Base-by-base conservation (phyloP, 768 basidiomycete genomes). In the Pleurotus platypus region DNA sequence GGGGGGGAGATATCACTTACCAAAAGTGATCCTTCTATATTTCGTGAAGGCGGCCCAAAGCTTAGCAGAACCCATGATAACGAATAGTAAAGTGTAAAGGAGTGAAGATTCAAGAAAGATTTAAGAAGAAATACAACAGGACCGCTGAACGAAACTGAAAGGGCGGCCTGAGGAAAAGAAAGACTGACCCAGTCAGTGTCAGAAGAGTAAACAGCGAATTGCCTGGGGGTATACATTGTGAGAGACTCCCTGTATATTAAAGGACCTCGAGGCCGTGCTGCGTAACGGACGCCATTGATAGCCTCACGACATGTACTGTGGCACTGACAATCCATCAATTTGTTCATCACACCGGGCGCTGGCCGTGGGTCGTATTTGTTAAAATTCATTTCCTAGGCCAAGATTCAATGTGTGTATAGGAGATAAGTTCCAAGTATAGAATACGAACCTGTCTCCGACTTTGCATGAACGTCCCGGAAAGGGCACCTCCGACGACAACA, bases 11-110 rank as follows among this genome's bases (percentile, higher is more conserved):
- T 27, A 50, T 18, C 1, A 57, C 73, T 67, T 59, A 76, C 76
- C 68, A 51, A 74, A 73, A 46, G 72, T 61, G 39, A 69, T 50
- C 30, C 64, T 63, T 35, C 76, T 68, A 57, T 69, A 64, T 42
- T 62, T 64, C 57, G 65, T 73, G 57, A 76, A 77, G 51, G 66
- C 42, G 55, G 60, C 57, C 72, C 71, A 71, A 22, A 63, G 61
- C 35, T 64, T 62, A 49, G 62, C 60, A 37, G 63, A 63, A 54
- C 66, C 57, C 45, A 61, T 58, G 60, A 67, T 63, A 43, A 55
- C 40, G 27, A 22, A 40, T 60, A 51, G 56, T 55, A 60, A 57
- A 60, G 38, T 55, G 55, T 39, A 59, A 62, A 57, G 43, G 55
- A 55, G 54, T 20, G 49, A 58, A 48, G 38, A 46, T 37, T 37